These are phyloP conservation scores for Colletotrichum ledebouriae DNA, from an alignment of 2,329 filamentous ascomycete genomes.

Conservation along the genomic window DNA sequence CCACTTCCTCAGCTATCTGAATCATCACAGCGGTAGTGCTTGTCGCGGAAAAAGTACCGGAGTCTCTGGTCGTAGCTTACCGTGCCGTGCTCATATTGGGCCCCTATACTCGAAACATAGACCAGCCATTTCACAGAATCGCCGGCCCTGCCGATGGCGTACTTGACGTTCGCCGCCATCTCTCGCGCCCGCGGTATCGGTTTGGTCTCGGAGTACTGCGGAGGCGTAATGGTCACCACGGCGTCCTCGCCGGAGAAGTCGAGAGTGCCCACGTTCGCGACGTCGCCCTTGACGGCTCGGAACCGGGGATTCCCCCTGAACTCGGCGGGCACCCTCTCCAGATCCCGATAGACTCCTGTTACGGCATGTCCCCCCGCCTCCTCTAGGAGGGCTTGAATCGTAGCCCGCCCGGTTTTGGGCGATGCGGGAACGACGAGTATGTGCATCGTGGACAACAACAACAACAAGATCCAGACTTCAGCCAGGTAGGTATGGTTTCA, in stretches of 20 bases:
- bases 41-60: too few relatives aligned
- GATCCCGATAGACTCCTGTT: slow-evolving; percentile 50
- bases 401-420: slow-evolving; percentile 49
- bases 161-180: slow-evolving; percentile 52
- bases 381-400: slow-evolving; percentile 48
- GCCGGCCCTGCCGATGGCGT: slow-evolving; percentile 47
- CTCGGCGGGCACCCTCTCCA: slow-evolving; percentile 48
- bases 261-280: slow-evolving; percentile 42
- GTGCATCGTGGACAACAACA: slow-evolving; percentile 44
- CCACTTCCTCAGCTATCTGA: not conserved
- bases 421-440: slow-evolving; percentile 53
- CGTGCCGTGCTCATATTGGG: slow-evolving; percentile 49
- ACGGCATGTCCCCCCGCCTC: slow-evolving; percentile 44
- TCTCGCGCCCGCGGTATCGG: slow-evolving; percentile 49
- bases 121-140: slow-evolving; percentile 18
- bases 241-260: slow-evolving; percentile 48
- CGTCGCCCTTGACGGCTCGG: slow-evolving; percentile 49
- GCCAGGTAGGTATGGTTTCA: too few relatives aligned
- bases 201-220: slow-evolving; percentile 48
- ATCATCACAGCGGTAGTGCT: accelerated
- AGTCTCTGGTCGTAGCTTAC: slow-evolving; percentile 43
- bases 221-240: slow-evolving; percentile 53
- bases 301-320: slow-evolving; percentile 49
- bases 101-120: slow-evolving; percentile 46
- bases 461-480: too few relatives aligned